Base-by-base conservation (phyloP, 768 basidiomycete genomes). In the Trichaptum fuscoviolaceum region DNA sequence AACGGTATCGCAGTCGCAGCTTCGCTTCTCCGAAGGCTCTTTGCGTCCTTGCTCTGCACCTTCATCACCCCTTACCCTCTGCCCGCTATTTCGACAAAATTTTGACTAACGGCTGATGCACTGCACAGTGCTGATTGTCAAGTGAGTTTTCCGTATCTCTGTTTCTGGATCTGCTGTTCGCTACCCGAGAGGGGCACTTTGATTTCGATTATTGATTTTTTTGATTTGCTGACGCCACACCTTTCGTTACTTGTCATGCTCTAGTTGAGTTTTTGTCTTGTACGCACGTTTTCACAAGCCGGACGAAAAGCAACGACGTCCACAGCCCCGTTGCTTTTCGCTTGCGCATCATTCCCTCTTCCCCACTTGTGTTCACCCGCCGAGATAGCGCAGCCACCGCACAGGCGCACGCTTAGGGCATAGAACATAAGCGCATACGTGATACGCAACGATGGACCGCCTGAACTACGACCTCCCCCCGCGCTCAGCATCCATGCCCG, bases 401-500 rank as follows among this genome's bases (percentile, higher is more conserved):
- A 30, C 5, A 52, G 42, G 42, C 20, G 42, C 42, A 52, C 15
- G 42, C 42, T 52, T 30, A 30, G 30, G 30, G 30, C 30, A 30
- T 30, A 52, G 10, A 20, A 52, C 42, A 52, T 52, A 15, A 20
- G 42, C 12, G 12, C 42, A 20, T 15, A 52, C 42, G 42, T 3
- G 42, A 52, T 52, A 30, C 20, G 42, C 12, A 52, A 52, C 42
- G 3, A 52, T 52, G 42, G 42, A 52, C 20, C 42, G 10, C 10
- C 42, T 52, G 42, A 52, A 52, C 23, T 25, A 15, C 23, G 59
- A 61, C 25, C 59, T 61, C 12, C 59, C 59, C 30, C 59, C 59
- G 25, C 59, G 59, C 30, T 61, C 59, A 17, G 59, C 59, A 3
- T 61, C 59, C 59, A 61, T 61, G 59, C 59, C 59, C 59, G 59